Conservation (phyloP, 2,329 filamentous ascomycete species). For the Aspergillus eucalypticola region DNA sequence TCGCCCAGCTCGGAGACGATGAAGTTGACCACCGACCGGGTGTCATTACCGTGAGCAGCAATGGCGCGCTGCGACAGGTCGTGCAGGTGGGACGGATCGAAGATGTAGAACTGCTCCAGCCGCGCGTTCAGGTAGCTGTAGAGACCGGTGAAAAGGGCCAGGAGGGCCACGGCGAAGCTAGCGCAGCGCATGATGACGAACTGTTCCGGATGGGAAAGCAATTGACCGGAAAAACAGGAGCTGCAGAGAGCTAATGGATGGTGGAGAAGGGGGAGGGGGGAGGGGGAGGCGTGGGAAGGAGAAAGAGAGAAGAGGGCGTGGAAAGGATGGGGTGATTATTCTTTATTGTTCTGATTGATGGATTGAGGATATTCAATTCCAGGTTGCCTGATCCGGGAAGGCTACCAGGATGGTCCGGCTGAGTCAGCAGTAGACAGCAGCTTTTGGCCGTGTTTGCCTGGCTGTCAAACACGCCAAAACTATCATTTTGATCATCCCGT, state of each 20-base stretch:
- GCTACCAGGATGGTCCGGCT: not conserved
- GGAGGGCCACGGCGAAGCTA: constrained; percentile 35
- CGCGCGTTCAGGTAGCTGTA: constrained; percentile 41
- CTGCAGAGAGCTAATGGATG: not conserved
- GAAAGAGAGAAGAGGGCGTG: not conserved
- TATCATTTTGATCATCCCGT: no score
- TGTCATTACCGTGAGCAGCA: constrained; percentile 71
- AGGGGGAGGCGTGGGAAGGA: not conserved
- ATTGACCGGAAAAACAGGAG: constrained; percentile 4
- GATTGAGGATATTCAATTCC: not conserved
- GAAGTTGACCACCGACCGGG: constrained; percentile 64
- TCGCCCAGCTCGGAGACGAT: constrained; percentile 68
- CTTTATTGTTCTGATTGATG: constrained; percentile 2
- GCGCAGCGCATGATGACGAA: constrained; percentile 27
- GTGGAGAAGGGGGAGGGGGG: not conserved
- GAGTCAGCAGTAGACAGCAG: not conserved
- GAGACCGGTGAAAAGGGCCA: constrained; percentile 38
- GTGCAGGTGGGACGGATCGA: constrained; percentile 68
- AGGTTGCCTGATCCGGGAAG: not conserved
- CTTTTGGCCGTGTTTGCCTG: not conserved
- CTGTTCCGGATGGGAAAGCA: not conserved
- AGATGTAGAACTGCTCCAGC: constrained; percentile 67
- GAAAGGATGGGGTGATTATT: not conserved
- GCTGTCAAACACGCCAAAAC: not conserved
- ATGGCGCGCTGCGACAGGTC: constrained; percentile 68